Percentiles rank a stretch among this genome's conserved stretches.
These are phyloP conservation scores for Verticillium klebahnii DNA, from an alignment of 2,329 filamentous ascomycete species.

Conservation along the genomic window DNA sequence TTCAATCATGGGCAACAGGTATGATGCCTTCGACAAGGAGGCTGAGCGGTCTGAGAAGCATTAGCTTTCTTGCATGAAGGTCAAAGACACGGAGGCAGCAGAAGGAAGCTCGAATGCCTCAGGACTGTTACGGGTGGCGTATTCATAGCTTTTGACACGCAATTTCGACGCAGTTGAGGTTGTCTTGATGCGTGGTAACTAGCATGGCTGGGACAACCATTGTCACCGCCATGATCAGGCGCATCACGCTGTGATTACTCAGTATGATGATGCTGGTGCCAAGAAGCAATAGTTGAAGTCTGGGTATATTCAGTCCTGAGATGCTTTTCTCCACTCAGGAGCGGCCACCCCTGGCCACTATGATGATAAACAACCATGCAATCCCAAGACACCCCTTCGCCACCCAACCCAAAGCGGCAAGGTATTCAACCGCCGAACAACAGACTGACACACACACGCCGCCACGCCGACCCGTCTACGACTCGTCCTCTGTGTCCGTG, in stretches of 20 bases:
- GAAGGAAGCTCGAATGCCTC: no score
- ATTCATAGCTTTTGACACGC: no score
- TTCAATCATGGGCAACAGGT: not conserved
- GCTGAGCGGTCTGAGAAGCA: not conserved
- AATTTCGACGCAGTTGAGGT: no score
- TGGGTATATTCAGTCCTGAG: not conserved
- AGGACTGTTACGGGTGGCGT: no score
- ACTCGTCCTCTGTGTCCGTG: conserved; percentile 62
- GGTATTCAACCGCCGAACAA: not conserved
- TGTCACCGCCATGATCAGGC: no score
- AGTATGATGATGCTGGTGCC: no score
- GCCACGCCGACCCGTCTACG: conserved; percentile 24
- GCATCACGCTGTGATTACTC: no score
- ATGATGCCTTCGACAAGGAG: conserved; percentile 3
- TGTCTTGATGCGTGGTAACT: no score
- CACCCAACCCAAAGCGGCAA: not conserved
- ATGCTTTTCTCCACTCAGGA: not conserved
- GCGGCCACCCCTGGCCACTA: not conserved
- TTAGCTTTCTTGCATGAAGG: not conserved
- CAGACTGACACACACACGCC: not conserved
- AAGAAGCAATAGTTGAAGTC: not conserved
- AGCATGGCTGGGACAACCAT: no score
- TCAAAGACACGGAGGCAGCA: not conserved
- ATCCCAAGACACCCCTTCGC: not conserved
- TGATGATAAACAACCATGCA: not conserved